Evolutionary conservation across 805 yeast genomes (phyloP).

Genomic region (Wickerhamomyces silvicola): DNA sequence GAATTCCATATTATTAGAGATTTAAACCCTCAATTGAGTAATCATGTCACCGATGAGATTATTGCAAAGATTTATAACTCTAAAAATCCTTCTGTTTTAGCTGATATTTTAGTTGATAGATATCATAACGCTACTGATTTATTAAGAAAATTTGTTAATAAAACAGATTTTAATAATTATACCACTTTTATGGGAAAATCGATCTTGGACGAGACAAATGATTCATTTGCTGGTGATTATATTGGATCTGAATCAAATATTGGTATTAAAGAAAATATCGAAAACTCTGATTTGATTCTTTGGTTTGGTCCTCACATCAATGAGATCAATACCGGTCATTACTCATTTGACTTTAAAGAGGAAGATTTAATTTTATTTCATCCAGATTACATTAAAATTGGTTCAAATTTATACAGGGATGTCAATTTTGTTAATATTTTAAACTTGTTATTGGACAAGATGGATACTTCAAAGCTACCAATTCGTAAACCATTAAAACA

Average conservation of each 20-base stretch:
- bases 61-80: slow-evolving; percentile 46
- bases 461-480: slow-evolving; percentile 28
- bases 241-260: slow-evolving; percentile 51
- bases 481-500: slow-evolving; percentile 6
- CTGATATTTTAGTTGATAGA: slow-evolving; percentile 65
- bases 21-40: slow-evolving; percentile 21
- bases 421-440: slow-evolving; percentile 47
- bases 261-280: slow-evolving; percentile 41
- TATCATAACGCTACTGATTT: slow-evolving; percentile 37
- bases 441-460: slow-evolving; percentile 29
- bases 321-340: slow-evolving; percentile 67
- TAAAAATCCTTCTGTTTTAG: slow-evolving; percentile 57
- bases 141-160: slow-evolving; percentile 41
- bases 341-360: slow-evolving; percentile 39
- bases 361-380: slow-evolving; percentile 43
- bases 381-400: slow-evolving; percentile 46
- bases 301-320: slow-evolving; percentile 63
- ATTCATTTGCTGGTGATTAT: slow-evolving; percentile 65
- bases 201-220: slow-evolving; percentile 60
- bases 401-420: slow-evolving; percentile 31
- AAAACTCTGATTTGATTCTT: slow-evolving; percentile 59
- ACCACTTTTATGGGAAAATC: slow-evolving; percentile 69
- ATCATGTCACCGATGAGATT: slow-evolving; percentile 36
- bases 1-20: slow-evolving; percentile 20
- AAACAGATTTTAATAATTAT: slow-evolving; percentile 44